Percentiles rank a stretch among this genome's conserved stretches.
These are phyloP conservation scores for Plasmodium blacklocki DNA, from an alignment of 169 alveolate species.

Conservation along the genomic window DNA sequence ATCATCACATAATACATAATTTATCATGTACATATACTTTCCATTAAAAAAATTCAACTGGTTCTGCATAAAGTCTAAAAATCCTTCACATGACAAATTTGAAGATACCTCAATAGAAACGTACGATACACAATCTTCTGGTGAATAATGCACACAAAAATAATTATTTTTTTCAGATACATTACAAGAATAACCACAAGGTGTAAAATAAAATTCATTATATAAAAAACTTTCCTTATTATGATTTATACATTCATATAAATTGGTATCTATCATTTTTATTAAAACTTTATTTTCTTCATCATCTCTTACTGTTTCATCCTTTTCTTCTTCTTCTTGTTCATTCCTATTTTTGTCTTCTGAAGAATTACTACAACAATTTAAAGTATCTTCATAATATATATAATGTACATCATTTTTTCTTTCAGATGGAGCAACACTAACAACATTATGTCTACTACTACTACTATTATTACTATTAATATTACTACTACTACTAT, in stretches of 20 bases:
- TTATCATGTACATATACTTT: conserved; percentile 17
- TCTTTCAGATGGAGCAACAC: no score
- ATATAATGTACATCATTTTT: no score
- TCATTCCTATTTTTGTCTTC: background rate
- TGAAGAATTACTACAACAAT: background rate
- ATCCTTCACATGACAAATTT: background rate
- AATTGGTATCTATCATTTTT: conserved; percentile 27
- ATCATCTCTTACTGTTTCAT: background rate
- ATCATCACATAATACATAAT: conserved; percentile 10
- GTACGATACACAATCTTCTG: conserved; percentile 63
- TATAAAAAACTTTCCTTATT: conserved; percentile 33
- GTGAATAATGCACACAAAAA: conserved; percentile 71
- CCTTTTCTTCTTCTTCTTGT: background rate
- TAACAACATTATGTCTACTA: no score
- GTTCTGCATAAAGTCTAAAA: conserved; percentile 40
- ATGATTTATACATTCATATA: conserved; percentile 32
- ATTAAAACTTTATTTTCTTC: background rate
- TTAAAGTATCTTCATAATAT: no score
- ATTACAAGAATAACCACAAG: conserved; percentile 73
- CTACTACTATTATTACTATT: no score
- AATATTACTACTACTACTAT: no score
- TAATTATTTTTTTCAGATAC: conserved; percentile 36
- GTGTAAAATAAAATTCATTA: conserved; percentile 54
- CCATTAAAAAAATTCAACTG: conserved; percentile 64
- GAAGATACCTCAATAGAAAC: conserved; percentile 57